Base-by-base conservation (phyloP, 768 basidiomycete species). In the Leucosporidium scottii region DNA sequence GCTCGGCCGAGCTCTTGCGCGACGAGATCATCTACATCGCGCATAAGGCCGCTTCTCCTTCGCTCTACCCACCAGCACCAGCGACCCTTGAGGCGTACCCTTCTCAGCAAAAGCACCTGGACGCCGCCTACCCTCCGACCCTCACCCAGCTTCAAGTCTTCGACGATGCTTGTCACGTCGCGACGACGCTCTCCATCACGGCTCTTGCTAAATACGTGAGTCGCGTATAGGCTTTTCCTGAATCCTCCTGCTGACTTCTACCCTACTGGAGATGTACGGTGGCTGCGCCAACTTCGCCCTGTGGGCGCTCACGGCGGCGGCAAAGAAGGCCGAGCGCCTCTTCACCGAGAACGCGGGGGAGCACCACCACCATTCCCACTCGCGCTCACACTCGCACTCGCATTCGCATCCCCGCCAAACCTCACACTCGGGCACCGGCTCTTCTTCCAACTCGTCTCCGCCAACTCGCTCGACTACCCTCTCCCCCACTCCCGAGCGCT, bases 11-110 rank as follows among this genome's bases (percentile, higher is more conserved):
- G 79, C 90, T 94, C 0, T 79, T 97, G 47, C 82, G 91, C 64
- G 94, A 98, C 76, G 94, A 97, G 78, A 86, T 91, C 50, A 85
- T 96, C 34, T 96, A 92, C 76, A 28, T 73, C 15, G 93, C 94
- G 0, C 94, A 98, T 77, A 92, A 88, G 76, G 96, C 94, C 48
- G 90, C 91, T 2, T 79, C 89, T 76, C 96, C 96, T 0, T 82
- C 84, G 4, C 82, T 80, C 68, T 94, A 85, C 77, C 87, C 87
- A 4, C 79, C 84, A 1, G 79, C 85, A 30, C 78, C 81, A 18
- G 84, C 85, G 34, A 79, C 85, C 1, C 78, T 85, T 20, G 76
- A 78, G 82, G 83, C 78, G 61, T 76, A 78, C 66, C 79, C 80
- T 17, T 66, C 64, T 4, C 74, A 68, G 28, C 48, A 59, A 28